Conservation (phyloP, 495 filamentous ascomycete genomes). For the Stereocaulon alpinum region DNA sequence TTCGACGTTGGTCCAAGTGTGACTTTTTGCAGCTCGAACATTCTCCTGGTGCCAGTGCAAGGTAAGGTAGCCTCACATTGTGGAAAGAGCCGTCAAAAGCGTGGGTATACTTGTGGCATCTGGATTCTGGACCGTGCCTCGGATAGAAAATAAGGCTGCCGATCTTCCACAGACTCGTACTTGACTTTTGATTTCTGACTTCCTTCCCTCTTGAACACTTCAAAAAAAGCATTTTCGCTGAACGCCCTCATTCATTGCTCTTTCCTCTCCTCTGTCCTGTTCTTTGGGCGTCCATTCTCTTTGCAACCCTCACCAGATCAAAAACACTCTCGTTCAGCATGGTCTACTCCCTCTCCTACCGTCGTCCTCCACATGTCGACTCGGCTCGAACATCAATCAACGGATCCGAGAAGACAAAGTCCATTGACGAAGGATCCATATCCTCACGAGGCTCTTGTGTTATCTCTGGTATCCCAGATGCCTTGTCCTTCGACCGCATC, state of each 20-base stretch:
- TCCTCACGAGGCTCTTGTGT: conserved; percentile 19
- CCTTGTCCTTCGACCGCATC: conserved; percentile 61
- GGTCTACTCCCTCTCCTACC: conserved; percentile 42
- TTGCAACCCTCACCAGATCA: no score
- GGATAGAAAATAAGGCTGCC: neutral
- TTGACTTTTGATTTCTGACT: conserved; percentile 2
- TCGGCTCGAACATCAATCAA: conserved; percentile 19
- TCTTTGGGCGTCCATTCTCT: neutral
- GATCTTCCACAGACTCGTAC: neutral
- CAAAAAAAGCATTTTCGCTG: neutral
- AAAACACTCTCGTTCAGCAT: conserved; percentile 23
- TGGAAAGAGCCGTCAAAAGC: neutral
- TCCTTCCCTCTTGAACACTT: neutral
- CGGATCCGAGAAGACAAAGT: conserved; percentile 24
- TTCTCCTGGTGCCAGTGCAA: neutral
- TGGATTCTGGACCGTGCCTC: neutral
- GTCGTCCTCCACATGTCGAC: conserved; percentile 31
- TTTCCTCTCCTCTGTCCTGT: neutral
- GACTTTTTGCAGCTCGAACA: neutral
- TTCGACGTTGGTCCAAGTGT: neutral
- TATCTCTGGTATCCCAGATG: conserved; percentile 49
- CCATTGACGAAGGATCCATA: conserved; percentile 24
- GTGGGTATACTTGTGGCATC: neutral
- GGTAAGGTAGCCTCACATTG: neutral
- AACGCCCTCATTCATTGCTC: neutral